Evolutionary conservation across 805 yeast species (phyloP).

Genomic region (Cyberlindnera lachancei): DNA sequence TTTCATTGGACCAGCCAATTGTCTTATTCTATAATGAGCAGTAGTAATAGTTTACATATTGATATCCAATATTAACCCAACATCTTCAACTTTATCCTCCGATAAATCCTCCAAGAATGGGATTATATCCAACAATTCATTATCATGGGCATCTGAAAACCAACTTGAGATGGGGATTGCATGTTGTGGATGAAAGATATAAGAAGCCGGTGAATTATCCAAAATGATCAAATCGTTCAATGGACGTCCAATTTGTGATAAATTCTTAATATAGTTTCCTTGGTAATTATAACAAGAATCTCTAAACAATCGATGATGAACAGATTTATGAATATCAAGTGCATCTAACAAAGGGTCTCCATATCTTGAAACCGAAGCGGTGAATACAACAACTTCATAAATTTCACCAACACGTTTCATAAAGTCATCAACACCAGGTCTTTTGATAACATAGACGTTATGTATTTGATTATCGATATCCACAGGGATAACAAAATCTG

Average conservation of each 20-base stretch:
- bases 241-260: constrained; percentile 92
- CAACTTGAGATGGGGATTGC: constrained; percentile 96
- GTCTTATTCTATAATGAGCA: too few relatives aligned
- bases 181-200: constrained; percentile 95
- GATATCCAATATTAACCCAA: constrained; percentile 78
- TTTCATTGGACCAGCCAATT: constrained; percentile 3
- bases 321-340: constrained; percentile 63
- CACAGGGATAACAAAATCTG: constrained; percentile 96
- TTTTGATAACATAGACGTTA: constrained; percentile 90
- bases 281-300: constrained; percentile 92
- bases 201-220: constrained; percentile 98
- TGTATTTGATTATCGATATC: constrained; percentile 90
- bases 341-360: constrained; percentile 94
- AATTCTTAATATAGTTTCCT: constrained; percentile 90
- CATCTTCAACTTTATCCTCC: constrained; percentile 66
- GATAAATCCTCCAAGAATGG: constrained; percentile 88
- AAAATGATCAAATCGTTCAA: constrained; percentile 77
- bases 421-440: constrained; percentile 98
- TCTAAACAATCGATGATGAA: constrained; percentile 89
- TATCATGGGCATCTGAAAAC: constrained; percentile 98
- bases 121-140: constrained; percentile 83
- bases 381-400: constrained; percentile 93
- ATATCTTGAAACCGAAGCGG: constrained; percentile 91
- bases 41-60: constrained; percentile 32
- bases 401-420: constrained; percentile 73